phyloP scores from a whole-genome alignment of 1,284 basidiomycete species.

The Phlebopus sp. region DNA sequence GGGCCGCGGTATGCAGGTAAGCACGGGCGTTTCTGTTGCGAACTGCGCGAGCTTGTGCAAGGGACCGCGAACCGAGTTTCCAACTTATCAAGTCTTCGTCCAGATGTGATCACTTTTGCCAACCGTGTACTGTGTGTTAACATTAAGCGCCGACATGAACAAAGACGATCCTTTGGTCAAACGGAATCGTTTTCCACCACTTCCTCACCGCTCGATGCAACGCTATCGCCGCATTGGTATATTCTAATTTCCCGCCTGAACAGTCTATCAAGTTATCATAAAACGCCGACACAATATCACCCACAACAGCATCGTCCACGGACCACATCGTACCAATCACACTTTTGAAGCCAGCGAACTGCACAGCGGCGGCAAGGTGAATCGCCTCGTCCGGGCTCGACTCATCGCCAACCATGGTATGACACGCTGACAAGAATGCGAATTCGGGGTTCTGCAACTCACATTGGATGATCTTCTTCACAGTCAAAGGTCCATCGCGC shows the following conservation, averaged over 20 bases:
- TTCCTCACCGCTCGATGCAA: not conserved
- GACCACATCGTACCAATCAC: slow-evolving; percentile 21
- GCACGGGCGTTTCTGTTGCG: no score
- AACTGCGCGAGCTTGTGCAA: no score
- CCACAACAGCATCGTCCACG: slow-evolving; percentile 6
- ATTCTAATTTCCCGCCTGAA: not conserved
- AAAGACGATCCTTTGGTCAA: slow-evolving; percentile 6
- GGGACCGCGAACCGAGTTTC: no score
- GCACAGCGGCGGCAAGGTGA: slow-evolving; percentile 13
- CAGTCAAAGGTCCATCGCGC: slow-evolving; percentile 15
- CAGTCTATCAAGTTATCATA: not conserved
- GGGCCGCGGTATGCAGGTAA: no score
- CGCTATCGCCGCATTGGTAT: not conserved
- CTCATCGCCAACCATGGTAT: slow-evolving; percentile 14
- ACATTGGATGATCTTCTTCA: slow-evolving; percentile 21
- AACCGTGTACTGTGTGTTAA: no score
- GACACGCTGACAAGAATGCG: slow-evolving; percentile 32
- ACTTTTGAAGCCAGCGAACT: slow-evolving; percentile 14
- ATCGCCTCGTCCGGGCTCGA: slow-evolving; percentile 9
- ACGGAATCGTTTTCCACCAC: not conserved
- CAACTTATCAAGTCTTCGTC: no score
- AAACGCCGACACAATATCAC: slow-evolving; percentile 1
- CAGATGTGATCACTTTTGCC: no score
- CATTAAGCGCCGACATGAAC: slow-evolving; percentile 5
- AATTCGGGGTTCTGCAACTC: slow-evolving; percentile 26